Evolutionary conservation across 176 grass and related monocot genomes (phyloP), one percentile per base, ranked within the genome.

Genomic region (maize (Zea mays)): DNA sequence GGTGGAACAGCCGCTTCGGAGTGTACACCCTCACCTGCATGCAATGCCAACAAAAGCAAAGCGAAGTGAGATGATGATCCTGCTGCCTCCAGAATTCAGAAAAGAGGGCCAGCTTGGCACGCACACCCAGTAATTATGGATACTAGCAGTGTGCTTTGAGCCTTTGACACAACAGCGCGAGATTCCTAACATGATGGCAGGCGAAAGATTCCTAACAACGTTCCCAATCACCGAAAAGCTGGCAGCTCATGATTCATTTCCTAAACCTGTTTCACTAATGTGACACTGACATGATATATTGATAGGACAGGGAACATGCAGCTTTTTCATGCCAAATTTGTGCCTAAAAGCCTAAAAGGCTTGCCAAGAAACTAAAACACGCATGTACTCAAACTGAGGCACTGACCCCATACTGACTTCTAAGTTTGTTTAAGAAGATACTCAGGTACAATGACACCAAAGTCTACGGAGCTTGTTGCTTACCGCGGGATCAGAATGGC

Each of bases 401-500:
- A 76, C 75, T 71, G 55, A 70, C 79, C 65, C 70, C 43, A 69
- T 69, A 69, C 46, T 86, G 85, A 66, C 17, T 71, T 57, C 39
- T 56, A 64, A 34, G 70, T 84, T 35, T 36, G 16, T 35, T 52
- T 52, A 52, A 17, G 21, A 64, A 54, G 47, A 1, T 65, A 19
- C 80, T 56, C 55, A 69, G 39, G 70, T 79, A 48, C 55, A 74
- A 39, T 4, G 75, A 15, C 38, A 68, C 7, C n/a, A 3, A 47
- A n/a, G n/a, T n/a, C n/a, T n/a, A n/a, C n/a, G n/a, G n/a, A 21
- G 21, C 47, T 7, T 19, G 73, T 76, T 60, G 67, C 84, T 92
- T 98, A 99, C 96, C 70, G 92, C 90, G 15, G 96, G 96, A 95
- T 99, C 96, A 83, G 96, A 99, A 87, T 95, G 96, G 90, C 96